phyloP scores from a whole-genome alignment of 306 rosid genomes.

The Malus domestica region DNA sequence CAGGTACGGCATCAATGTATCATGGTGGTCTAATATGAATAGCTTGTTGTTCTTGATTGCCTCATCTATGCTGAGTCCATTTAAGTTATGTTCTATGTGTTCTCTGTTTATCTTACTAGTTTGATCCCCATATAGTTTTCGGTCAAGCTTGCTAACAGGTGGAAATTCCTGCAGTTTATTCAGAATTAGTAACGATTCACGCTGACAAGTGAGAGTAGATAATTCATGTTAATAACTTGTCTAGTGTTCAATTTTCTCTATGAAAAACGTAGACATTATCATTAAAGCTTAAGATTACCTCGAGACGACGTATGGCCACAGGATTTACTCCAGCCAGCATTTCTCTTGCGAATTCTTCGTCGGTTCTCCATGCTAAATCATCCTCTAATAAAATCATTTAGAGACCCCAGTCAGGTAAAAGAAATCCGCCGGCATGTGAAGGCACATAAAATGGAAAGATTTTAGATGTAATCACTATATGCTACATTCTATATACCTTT shows the following conservation, averaged over 20 bases:
- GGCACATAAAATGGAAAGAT: background rate
- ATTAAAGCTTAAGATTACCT: slow-evolving; percentile 35
- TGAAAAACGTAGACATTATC: background rate
- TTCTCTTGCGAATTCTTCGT: slow-evolving; percentile 85
- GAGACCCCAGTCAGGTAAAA: slow-evolving; percentile 4
- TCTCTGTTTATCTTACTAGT: slow-evolving; percentile 46
- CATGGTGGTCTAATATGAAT: slow-evolving; percentile 67
- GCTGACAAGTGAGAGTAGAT: background rate
- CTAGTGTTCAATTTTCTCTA: background rate
- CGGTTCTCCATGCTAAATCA: slow-evolving; percentile 71
- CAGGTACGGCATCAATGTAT: slow-evolving; percentile 59
- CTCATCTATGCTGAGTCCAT: slow-evolving; percentile 57
- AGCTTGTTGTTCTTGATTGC: slow-evolving; percentile 18
- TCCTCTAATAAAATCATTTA: slow-evolving; percentile 42
- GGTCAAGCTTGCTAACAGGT: slow-evolving; percentile 59
- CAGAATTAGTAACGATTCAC: background rate
- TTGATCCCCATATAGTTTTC: slow-evolving; percentile 51
- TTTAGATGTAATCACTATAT: background rate
- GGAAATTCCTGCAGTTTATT: slow-evolving; percentile 59
- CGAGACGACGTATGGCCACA: slow-evolving; percentile 45
- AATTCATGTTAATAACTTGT: background rate
- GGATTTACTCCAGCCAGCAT: slow-evolving; percentile 88
- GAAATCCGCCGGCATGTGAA: background rate
- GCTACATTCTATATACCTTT: slow-evolving; percentile 32
- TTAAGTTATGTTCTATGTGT: slow-evolving; percentile 40